Evolutionary conservation across 768 basidiomycete genomes (phyloP), one percentile per base, ranked within the genome.

Genomic region (Lactifluus subvellereus): DNA sequence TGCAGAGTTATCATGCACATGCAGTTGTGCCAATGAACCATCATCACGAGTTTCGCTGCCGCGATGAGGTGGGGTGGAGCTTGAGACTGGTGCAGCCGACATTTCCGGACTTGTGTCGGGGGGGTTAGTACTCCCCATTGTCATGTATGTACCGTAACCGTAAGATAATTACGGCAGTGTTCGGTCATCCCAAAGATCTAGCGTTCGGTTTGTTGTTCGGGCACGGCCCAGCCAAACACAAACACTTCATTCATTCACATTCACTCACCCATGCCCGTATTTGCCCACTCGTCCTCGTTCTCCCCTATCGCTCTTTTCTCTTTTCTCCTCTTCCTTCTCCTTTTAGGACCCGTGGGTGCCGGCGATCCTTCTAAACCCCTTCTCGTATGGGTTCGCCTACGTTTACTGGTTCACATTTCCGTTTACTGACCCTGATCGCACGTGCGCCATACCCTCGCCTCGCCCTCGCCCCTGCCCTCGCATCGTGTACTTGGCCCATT

Each of bases 381-480:
- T 47, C 6, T 62, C 64, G 52, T 67, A 57, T 58, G 50, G 54
- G 66, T 66, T 27, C 57, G 66, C 45, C 27, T 43, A 9, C 9
- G 37, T 52, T 45, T 57, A 52, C 27, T 47, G 16, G 35, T 59
- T 53, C 38, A 20, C 52, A 59, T 53, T 48, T 37, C 27, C 33
- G 7, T 49, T 60, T 43, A 60, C 63, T 71, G 51, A 64, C 58
- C 22, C 37, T 11, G 11, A 27, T 59, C 67, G 65, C 69, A 68
- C 69, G 67, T 69, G 71, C 66, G 68, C 61, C 32, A 40, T 27
- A 50, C 30, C 32, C 3, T 38, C 45, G 49, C 37, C 37, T 54
- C 2, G 40, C 43, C 52, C 40, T 42, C 52, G 6, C 56, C 45
- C 60, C 27, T 48, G 27, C 49, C 43, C 27, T 40, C 40, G 47